Conservation (phyloP, 2,329 filamentous ascomycete species). For the Paraphoma chrysanthemicola region DNA sequence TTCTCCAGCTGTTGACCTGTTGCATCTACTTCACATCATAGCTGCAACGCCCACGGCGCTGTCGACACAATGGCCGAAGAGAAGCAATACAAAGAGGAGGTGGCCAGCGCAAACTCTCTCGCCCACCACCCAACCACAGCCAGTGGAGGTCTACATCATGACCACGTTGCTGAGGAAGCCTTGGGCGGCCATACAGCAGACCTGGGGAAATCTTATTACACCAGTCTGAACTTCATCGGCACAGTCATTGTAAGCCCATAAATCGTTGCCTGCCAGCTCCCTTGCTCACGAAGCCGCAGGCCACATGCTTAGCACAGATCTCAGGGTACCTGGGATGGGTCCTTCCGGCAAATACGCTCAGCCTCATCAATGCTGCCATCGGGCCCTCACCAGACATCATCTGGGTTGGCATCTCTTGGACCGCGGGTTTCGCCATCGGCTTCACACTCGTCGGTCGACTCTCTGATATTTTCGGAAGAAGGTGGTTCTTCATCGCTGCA, state of each 20-base stretch:
- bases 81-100: slow-evolving; percentile 21
- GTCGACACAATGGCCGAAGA: slow-evolving; percentile 26
- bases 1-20: background rate
- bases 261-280: too few relatives aligned
- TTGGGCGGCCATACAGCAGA: slow-evolving; percentile 34
- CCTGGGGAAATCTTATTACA: slow-evolving; percentile 34
- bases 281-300: slow-evolving; percentile 16
- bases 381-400: slow-evolving; percentile 48
- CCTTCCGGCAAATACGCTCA: slow-evolving; percentile 36
- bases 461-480: slow-evolving; percentile 48
- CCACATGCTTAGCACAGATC: slow-evolving; percentile 40
- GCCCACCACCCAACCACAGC: slow-evolving; percentile 10
- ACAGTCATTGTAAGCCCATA: slow-evolving; percentile 34
- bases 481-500: slow-evolving; percentile 45
- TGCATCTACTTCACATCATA: background rate
- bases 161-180: slow-evolving; percentile 36
- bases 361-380: slow-evolving; percentile 47
- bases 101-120: slow-evolving; percentile 7
- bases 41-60: background rate
- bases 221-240: slow-evolving; percentile 34
- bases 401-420: slow-evolving; percentile 47
- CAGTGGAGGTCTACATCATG: slow-evolving; percentile 33
- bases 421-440: slow-evolving; percentile 44
- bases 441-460: slow-evolving; percentile 48
- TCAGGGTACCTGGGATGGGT: slow-evolving; percentile 42